Evolutionary conservation across 2,329 filamentous ascomycete species (phyloP).

Genomic region (Pseudogymnoascus sp.): DNA sequence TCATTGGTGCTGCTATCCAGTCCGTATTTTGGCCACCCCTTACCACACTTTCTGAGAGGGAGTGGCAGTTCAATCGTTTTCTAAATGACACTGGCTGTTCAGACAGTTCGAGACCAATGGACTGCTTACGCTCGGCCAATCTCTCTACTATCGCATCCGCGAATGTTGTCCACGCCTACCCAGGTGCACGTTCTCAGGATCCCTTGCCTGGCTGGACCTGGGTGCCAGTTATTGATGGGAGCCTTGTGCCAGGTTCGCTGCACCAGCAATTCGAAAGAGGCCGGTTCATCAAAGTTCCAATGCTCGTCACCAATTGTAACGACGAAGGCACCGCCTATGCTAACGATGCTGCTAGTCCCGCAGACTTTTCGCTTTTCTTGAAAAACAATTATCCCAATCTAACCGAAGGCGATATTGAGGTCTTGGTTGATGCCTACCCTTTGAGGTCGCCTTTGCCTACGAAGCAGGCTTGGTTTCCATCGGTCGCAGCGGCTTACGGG

Average conservation of each 20-base stretch:
- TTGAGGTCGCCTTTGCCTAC: slow-evolving; percentile 20
- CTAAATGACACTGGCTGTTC: slow-evolving; percentile 27
- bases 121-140: slow-evolving; percentile 30
- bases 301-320: slow-evolving; percentile 27
- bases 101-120: slow-evolving; percentile 21
- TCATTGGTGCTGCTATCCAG: slow-evolving; percentile 23
- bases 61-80: slow-evolving; percentile 33
- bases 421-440: slow-evolving; percentile 24
- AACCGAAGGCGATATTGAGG: slow-evolving; percentile 17
- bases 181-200: slow-evolving; percentile 25
- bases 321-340: slow-evolving; percentile 15
- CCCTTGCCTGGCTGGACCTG: slow-evolving; percentile 30
- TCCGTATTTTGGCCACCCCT: slow-evolving; percentile 30
- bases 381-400: slow-evolving; percentile 29
- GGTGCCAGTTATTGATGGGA: slow-evolving; percentile 32
- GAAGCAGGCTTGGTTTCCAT: slow-evolving; percentile 27
- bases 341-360: not conserved
- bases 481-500: slow-evolving; percentile 33
- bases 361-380: slow-evolving; percentile 23
- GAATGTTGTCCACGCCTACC: slow-evolving; percentile 29
- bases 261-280: slow-evolving; percentile 28
- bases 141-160: slow-evolving; percentile 29
- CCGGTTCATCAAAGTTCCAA: slow-evolving; percentile 31
- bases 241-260: slow-evolving; percentile 31
- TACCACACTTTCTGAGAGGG: slow-evolving; percentile 27